Evolutionary conservation across 495 filamentous ascomycete species (phyloP).

Genomic region (Aspergillus nanangensis): DNA sequence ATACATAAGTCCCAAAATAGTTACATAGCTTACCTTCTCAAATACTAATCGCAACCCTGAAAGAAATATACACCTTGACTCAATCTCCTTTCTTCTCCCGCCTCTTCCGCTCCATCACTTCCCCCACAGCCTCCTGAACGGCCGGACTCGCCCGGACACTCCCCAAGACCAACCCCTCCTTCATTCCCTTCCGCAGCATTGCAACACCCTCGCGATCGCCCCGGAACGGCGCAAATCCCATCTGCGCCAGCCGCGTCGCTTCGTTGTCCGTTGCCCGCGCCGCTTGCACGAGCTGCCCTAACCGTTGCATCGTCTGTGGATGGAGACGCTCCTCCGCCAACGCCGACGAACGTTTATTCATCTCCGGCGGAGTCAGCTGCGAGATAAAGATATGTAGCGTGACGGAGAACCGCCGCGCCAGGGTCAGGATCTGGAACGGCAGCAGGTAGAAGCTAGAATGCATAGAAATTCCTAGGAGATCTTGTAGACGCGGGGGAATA

Average conservation of each 20-base stretch:
- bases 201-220: slow-evolving; percentile 59
- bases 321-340: slow-evolving; percentile 18
- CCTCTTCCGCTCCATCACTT: slow-evolving; percentile 52
- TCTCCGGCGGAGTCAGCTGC: slow-evolving; percentile 54
- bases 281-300: slow-evolving; percentile 38
- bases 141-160: slow-evolving; percentile 68
- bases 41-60: background rate
- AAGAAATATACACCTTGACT: too few relatives aligned
- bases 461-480: slow-evolving; percentile 61
- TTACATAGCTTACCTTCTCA: background rate
- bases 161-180: slow-evolving; percentile 73
- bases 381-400: slow-evolving; percentile 87
- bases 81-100: slow-evolving; percentile 22
- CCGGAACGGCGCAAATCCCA: slow-evolving; percentile 80
- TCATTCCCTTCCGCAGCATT: slow-evolving; percentile 60
- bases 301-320: slow-evolving; percentile 33
- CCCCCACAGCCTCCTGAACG: slow-evolving; percentile 69
- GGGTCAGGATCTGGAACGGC: slow-evolving; percentile 78
- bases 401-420: slow-evolving; percentile 73
- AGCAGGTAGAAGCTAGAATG: slow-evolving; percentile 57
- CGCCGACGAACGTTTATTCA: slow-evolving; percentile 28
- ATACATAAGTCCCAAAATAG: background rate
- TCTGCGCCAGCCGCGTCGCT: slow-evolving; percentile 60
- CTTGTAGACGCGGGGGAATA: slow-evolving; percentile 36
- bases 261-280: slow-evolving; percentile 60